A percentile compares a stretch with the other conserved stretches of the same genome.
phyloP scores from a whole-genome alignment of 345 rosid species.

The Hibiscus trionum region DNA sequence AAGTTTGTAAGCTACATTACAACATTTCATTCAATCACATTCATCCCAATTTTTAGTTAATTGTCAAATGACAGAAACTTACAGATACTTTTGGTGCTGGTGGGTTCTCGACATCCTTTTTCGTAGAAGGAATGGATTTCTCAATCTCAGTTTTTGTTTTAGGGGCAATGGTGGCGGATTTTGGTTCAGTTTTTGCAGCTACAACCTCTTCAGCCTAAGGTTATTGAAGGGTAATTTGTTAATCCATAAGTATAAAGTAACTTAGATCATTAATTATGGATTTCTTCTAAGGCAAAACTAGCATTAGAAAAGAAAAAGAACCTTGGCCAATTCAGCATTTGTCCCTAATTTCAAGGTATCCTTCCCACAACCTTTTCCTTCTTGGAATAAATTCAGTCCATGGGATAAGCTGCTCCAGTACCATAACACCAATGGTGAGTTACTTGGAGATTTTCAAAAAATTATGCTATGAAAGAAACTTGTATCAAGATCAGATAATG shows the following conservation, averaged over 20 bases:
- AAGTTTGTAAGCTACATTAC: too few species aligned
- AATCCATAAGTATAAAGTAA: background rate
- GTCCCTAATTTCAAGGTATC: conserved; percentile 66
- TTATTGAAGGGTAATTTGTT: background rate
- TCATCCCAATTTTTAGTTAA: too few species aligned
- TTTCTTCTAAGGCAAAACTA: conserved; percentile 11
- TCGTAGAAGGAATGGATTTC: conserved; percentile 50
- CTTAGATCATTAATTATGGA: background rate
- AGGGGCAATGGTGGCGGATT: conserved; percentile 32
- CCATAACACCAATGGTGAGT: background rate
- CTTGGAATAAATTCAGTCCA: conserved; percentile 85
- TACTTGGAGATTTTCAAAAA: too few species aligned
- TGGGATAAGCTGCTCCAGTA: conserved; percentile 75
- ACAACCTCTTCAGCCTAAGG: conserved; percentile 31
- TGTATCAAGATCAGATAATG: too few species aligned
- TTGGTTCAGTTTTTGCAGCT: conserved; percentile 53
- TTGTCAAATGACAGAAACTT: conserved; percentile 12
- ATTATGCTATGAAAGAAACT: too few species aligned
- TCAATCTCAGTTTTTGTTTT: conserved; percentile 56
- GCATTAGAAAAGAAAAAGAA: conserved; percentile 14
- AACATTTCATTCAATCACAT: too few species aligned
- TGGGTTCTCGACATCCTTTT: conserved; percentile 61
- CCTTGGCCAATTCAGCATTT: conserved; percentile 67
- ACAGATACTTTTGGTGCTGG: conserved; percentile 58
- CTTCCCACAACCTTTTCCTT: conserved; percentile 53